Evolutionary conservation across 345 rosid genomes (phyloP).

Genomic region (Lepidium didymum): DNA sequence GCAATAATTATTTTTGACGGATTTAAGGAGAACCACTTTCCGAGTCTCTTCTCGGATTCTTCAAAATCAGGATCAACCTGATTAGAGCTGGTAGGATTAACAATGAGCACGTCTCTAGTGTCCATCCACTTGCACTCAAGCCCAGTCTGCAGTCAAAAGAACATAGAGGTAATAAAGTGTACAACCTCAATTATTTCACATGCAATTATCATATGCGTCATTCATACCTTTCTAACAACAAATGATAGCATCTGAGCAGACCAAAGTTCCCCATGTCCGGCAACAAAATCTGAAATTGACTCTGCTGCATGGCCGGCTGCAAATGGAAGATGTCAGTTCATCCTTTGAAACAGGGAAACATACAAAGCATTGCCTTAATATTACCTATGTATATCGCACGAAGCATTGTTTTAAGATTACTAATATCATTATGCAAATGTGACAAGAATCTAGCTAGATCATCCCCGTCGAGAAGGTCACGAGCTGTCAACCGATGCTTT

Average conservation of each 20-base stretch:
- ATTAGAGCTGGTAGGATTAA: constrained; percentile 79
- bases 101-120: constrained; percentile 90
- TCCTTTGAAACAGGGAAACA: background rate
- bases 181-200: background rate
- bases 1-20: constrained; percentile 69
- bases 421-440: constrained; percentile 64
- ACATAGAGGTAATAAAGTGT: background rate
- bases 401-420: constrained; percentile 93
- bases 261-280: constrained; percentile 97
- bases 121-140: constrained; percentile 93
- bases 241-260: constrained; percentile 83
- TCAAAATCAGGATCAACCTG: constrained; percentile 93
- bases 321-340: constrained; percentile 10
- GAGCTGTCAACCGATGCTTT: constrained; percentile 70
- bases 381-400: constrained; percentile 88
- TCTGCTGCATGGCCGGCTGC: constrained; percentile 97
- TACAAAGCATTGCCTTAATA: background rate
- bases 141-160: constrained; percentile 49
- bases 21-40: constrained; percentile 67
- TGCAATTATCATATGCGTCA: background rate
- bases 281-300: constrained; percentile 92
- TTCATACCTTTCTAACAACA: constrained; percentile 71
- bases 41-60: constrained; percentile 69
- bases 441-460: constrained; percentile 73
- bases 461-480: constrained; percentile 77